Evolutionary conservation across 2,329 filamentous ascomycete species (phyloP), one percentile per base, ranked within the genome.

Genomic region (Phaeomoniella chlamydospora): DNA sequence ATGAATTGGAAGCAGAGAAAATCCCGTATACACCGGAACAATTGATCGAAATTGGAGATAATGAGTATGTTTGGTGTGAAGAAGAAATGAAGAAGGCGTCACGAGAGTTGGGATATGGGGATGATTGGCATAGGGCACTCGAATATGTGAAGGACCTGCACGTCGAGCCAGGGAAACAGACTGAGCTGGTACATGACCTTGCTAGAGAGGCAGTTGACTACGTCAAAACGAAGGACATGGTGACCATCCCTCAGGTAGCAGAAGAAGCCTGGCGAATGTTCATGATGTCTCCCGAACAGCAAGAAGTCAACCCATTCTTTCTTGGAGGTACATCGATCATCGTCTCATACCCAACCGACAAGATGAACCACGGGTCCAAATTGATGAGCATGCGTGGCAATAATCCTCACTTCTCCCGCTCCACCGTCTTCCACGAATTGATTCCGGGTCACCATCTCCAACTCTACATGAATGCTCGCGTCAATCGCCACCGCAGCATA

Each of bases 341-440:
- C 32, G 68, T 75, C 3, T 67, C 71, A 0, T 75, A 73, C 37
- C 71, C 72, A 12, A 69, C 64, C 3, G 50, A 57, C 1, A 57
- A 53, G 17, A 74, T 73, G 68, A 43, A 52, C 3, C 68, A 74
- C 42, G 61, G 58, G 13, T 57, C 64, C 19, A 77, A 76, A 50
- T 47, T 68, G 43, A 75, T 74, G 71, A 65, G 65, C 36, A 67
- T 75, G 61, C 64, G 70, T 13, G 68, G 70, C 9, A 76, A 76
- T 51, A 74, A 71, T 44, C 58, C 60, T 1, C 67, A 72, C 45
- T 72, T 74, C 49, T 57, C 68, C 3, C 63, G 67, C 2, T 68
- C 70, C 4, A 75, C 70, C 0, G 71, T 72, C 2, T 75, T 76
- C 45, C 72, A 76, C 47, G 72, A 76, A 49, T 65, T 75, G 50